Evolutionary conservation across 2,329 filamentous ascomycete genomes (phyloP), one percentile per base, ranked within the genome.

Genomic region (Bipolaris zeicola): DNA sequence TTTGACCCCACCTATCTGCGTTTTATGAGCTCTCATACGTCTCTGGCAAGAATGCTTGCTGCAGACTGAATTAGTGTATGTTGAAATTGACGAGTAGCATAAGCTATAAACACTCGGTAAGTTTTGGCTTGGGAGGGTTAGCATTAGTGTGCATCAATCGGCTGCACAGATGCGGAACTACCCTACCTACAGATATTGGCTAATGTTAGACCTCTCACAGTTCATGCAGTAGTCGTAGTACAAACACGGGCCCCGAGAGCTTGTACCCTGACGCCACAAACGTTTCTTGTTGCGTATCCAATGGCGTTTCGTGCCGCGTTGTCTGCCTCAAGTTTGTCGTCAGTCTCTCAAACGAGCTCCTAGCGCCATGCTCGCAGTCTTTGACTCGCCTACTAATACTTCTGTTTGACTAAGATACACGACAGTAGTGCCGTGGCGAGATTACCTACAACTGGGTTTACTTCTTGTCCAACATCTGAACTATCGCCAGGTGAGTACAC

Each of bases 171-270:
- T 38, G 13, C 22, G 34, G 22, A 13, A 38, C 11, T 16, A 20
- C 33, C 33, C 22, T 16, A n/a, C 20, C 45, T 36, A 48, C 31
- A 11, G 43, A 20, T 38, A 28, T 38, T 37, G 37, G 20, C 2
- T 37, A 5, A 48, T 38, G 33, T n/a, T 36, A 24, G 34, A 33
- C 45, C 33, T 37, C n/a, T 26, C 45, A 37, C 45, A 18, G 45
- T 48, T 48, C 45, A 18, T 48, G 34, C 45, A 37, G 45, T 26
- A 48, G 14, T 8, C 14, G 33, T 48, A 24, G 33, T 34, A 48
- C 45, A 48, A 26, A 18, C 13, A 48, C 7, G 8, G 6, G 7
- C 26, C 14, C 28, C 34, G 22, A 10, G 20, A 38, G n/a, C 11
- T 6, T 48, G 34, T 48, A 38, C 33, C 22, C 33, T 48, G 31